phyloP scores from a whole-genome alignment of 768 basidiomycete species.

The Rubroboletus pulcherrimus region DNA sequence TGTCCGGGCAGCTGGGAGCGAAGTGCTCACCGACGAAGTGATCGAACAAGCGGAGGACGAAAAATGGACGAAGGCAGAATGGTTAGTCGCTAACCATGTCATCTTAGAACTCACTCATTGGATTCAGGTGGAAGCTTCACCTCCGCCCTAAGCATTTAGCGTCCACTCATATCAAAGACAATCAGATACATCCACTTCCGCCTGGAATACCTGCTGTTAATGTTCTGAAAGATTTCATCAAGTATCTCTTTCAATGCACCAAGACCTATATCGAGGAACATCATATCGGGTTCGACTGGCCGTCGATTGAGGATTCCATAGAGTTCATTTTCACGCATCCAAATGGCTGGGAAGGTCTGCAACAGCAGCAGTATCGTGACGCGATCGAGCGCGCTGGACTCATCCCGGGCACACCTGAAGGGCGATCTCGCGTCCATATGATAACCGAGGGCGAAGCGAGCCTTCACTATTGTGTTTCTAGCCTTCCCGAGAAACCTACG shows the following conservation, averaged over 20 bases:
- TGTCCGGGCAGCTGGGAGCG: not conserved
- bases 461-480: slow-evolving; percentile 38
- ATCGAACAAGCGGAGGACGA: not conserved
- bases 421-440: slow-evolving; percentile 17
- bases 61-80: slow-evolving; percentile 1
- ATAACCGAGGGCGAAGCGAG: slow-evolving; percentile 25
- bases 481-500: slow-evolving; percentile 19
- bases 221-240: slow-evolving; percentile 23
- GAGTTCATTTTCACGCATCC: slow-evolving; percentile 26
- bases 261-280: slow-evolving; percentile 3
- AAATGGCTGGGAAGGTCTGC: slow-evolving; percentile 28
- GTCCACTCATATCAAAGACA: not conserved
- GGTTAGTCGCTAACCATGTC: not conserved
- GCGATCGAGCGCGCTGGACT: slow-evolving; percentile 25
- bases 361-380: slow-evolving; percentile 20
- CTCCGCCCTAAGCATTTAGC: not conserved
- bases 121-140: not conserved
- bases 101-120: not conserved
- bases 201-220: slow-evolving; percentile 11
- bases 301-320: slow-evolving; percentile 7
- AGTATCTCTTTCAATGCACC: slow-evolving; percentile 6
- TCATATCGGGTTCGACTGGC: slow-evolving; percentile 17
- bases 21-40: not conserved
- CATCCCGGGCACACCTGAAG: slow-evolving; percentile 7
- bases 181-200: not conserved